phyloP scores from a whole-genome alignment of 2,329 filamentous ascomycete species.

The Fusarium sp. region DNA sequence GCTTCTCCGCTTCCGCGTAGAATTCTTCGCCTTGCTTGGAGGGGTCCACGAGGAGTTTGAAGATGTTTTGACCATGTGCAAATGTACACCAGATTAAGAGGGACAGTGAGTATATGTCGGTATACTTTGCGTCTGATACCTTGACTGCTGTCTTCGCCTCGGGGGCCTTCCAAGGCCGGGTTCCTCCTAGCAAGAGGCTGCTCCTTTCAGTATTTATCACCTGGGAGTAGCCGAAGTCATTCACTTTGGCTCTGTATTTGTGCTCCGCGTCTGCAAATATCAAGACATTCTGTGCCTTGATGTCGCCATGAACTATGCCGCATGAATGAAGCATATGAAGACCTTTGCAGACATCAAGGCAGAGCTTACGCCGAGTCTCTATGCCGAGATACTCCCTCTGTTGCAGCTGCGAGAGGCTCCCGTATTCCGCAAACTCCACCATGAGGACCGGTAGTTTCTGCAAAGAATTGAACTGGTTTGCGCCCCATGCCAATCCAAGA shows the following conservation, averaged over 20 bases:
- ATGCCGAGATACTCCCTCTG: neutral
- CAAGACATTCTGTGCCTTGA: neutral
- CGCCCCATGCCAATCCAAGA: neutral
- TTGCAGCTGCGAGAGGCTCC: no score
- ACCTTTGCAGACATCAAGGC: neutral
- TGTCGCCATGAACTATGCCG: neutral
- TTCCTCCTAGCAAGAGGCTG: neutral
- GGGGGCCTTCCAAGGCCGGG: neutral
- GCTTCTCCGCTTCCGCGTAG: neutral
- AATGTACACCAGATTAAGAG: neutral
- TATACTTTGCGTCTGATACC: neutral
- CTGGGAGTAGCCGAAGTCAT: neutral
- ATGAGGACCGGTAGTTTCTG: neutral
- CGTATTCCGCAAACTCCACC: neutral
- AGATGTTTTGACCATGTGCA: neutral
- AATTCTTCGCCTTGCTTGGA: neutral
- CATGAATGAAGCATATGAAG: neutral
- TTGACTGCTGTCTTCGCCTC: neutral
- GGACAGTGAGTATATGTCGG: neutral
- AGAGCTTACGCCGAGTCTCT: neutral
- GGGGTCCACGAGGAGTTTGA: neutral
- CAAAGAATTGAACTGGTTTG: neutral
- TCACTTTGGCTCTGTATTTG: neutral
- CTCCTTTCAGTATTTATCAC: neutral
- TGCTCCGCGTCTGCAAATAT: neutral